A percentile compares a stretch with the other conserved stretches of the same genome.
Conservation (phyloP, 768 basidiomycete species). For the Leccinum imitatum region DNA sequence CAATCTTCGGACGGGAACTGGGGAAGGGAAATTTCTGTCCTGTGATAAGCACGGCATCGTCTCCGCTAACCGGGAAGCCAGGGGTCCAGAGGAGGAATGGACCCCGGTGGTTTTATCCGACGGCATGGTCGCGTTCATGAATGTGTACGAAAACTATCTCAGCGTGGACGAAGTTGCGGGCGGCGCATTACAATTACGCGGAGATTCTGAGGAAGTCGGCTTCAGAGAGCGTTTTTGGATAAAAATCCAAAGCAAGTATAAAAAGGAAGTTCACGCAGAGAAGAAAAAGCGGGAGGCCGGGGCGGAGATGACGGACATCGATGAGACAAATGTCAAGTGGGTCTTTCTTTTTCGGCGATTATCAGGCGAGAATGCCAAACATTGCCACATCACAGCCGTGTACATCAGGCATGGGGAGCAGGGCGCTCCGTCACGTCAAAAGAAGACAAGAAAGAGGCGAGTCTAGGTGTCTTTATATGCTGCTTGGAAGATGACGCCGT, state of each 20-base stretch:
- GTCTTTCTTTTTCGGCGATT: slow-evolving; percentile 31
- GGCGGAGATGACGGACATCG: slow-evolving; percentile 50
- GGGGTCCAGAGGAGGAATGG: slow-evolving; percentile 95
- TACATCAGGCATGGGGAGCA: slow-evolving; percentile 85
- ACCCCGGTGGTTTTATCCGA: slow-evolving; percentile 78
- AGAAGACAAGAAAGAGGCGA: slow-evolving; percentile 72
- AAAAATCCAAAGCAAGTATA: slow-evolving; percentile 87
- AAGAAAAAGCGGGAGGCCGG: slow-evolving; percentile 66
- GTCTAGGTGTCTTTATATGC: slow-evolving; percentile 18
- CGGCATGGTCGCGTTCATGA: slow-evolving; percentile 87
- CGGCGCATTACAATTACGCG: slow-evolving; percentile 71
- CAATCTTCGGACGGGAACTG: slow-evolving; percentile 84
- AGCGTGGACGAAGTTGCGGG: slow-evolving; percentile 85
- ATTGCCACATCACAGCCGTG: slow-evolving; percentile 43
- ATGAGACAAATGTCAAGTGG: slow-evolving; percentile 76
- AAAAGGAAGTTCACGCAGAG: slow-evolving; percentile 78
- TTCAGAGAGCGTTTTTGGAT: slow-evolving; percentile 87
- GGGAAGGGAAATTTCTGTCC: slow-evolving; percentile 87
- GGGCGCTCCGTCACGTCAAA: slow-evolving; percentile 67
- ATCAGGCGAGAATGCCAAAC: slow-evolving; percentile 1
- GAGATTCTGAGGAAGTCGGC: slow-evolving; percentile 83
- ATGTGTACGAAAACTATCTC: slow-evolving; percentile 86
- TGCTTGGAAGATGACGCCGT: slow-evolving; percentile 7
- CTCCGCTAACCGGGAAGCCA: slow-evolving; percentile 80
- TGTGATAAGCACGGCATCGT: slow-evolving; percentile 86